These are phyloP conservation scores for Pleoardoris graminearum DNA, from an alignment of 2,329 filamentous ascomycete species.

Conservation along the genomic window DNA sequence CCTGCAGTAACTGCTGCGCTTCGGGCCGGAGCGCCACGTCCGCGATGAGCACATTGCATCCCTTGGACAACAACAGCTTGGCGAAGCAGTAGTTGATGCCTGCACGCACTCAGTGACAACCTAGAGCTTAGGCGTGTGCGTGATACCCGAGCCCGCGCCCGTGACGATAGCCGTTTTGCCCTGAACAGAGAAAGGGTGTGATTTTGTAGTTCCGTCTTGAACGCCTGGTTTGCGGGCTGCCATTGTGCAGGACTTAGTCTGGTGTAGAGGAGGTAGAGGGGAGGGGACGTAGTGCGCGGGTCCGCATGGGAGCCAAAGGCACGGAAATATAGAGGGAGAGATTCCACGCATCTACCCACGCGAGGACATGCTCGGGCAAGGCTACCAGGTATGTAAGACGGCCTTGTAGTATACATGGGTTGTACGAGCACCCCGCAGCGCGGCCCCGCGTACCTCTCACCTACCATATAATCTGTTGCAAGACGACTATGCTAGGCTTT, in stretches of 20 bases:
- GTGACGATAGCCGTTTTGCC: slow-evolving; percentile 55
- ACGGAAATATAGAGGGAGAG: neutral
- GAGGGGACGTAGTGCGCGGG: neutral
- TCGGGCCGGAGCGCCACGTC: slow-evolving; percentile 54
- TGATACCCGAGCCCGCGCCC: slow-evolving; percentile 46
- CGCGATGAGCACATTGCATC: slow-evolving; percentile 55
- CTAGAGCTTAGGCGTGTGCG: neutral
- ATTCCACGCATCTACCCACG: neutral
- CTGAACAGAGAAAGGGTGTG: slow-evolving; percentile 42
- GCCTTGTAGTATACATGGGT: neutral
- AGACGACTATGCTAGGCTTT: too few relatives aligned
- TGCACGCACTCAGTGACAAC: slow-evolving; percentile 16
- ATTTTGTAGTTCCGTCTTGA: slow-evolving; percentile 3
- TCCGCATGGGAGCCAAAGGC: too few relatives aligned
- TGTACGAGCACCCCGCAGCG: neutral
- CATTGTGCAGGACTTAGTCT: neutral
- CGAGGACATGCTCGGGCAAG: neutral
- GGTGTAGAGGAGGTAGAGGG: neutral
- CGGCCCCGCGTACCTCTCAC: neutral
- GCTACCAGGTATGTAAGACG: too few relatives aligned
- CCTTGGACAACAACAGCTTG: slow-evolving; percentile 47
- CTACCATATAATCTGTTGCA: too few relatives aligned
- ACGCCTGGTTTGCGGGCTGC: slow-evolving; percentile 9
- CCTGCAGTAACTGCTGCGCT: slow-evolving; percentile 48
- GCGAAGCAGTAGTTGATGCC: slow-evolving; percentile 55